phyloP scores from a whole-genome alignment of 257 asterid genomes.

The Petunia axillaris region DNA sequence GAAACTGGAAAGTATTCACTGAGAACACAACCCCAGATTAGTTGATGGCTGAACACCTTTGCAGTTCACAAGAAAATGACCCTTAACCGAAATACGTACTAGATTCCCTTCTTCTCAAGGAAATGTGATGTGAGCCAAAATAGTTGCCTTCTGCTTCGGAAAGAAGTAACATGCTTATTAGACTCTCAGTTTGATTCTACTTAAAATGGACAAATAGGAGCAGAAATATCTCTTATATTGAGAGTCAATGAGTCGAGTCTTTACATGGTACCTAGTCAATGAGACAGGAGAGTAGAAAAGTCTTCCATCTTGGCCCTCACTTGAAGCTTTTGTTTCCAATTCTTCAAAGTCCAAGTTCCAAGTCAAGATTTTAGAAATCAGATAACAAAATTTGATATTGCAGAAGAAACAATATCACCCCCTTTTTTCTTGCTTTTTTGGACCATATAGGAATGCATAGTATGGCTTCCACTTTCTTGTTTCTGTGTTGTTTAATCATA shows the following conservation, averaged over 20 bases:
- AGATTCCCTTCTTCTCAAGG: slow-evolving; percentile 4
- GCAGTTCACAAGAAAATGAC: neutral
- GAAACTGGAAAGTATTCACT: no score
- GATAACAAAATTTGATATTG: neutral
- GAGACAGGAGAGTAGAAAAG: neutral
- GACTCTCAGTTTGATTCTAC: neutral
- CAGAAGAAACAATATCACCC: neutral
- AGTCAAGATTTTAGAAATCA: neutral
- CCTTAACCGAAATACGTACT: neutral
- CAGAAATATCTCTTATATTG: neutral
- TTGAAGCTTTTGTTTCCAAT: neutral
- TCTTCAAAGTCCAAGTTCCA: slow-evolving; percentile 4
- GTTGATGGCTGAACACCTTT: no score
- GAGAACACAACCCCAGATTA: no score
- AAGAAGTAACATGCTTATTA: neutral
- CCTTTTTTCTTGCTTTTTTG: neutral
- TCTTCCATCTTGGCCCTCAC: slow-evolving; percentile 6
- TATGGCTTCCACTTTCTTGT: slow-evolving; percentile 21
- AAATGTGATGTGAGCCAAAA: neutral
- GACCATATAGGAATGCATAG: neutral
- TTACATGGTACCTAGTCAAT: slow-evolving; percentile 4
- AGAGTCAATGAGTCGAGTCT: slow-evolving; percentile 18
- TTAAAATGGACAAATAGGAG: neutral
- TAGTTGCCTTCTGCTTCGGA: slow-evolving; percentile 10
- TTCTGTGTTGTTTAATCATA: slow-evolving; percentile 7